Base-by-base conservation (phyloP, 2,329 filamentous ascomycete genomes). In the Raffaelea ambrosiae region DNA sequence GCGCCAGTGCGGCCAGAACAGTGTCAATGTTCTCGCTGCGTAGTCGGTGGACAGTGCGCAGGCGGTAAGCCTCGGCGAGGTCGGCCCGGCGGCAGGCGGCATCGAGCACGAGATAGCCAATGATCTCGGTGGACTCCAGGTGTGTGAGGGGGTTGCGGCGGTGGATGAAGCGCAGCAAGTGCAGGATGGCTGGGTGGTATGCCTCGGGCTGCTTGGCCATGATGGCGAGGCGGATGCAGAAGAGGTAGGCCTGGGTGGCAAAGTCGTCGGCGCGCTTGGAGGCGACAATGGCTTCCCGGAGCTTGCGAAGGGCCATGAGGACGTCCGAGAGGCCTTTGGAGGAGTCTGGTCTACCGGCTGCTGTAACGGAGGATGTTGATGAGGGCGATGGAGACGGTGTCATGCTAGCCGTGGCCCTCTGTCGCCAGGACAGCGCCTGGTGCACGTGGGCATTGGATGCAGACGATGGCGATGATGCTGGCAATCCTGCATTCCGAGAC, bases 251-350 rank as follows among this genome's bases (percentile, higher is more conserved):
- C 56, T 89, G 83, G n/a, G 86, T 81, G 1, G 91, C 83, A 65
- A 98, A 98, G 46, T 79, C 72, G 60, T 95, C 86, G 33, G 74
- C 71, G 19, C 90, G 81, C 46, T 81, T 79, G 9, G 86, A 83
- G 13, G 87, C 87, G 3, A 95, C 79, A 43, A 97, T 83, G 21
- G 84, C 90, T 69, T 98, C 93, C 48, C 93, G 82, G 29, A 98
- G 78, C 64, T 96, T 97, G 53, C 93, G 83, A 61, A 97, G 83
- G 3, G 91, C 87, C 58, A 86, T 78, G 47, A 96, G 74, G 46
- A 97, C 81, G 19, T 78, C 79, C 2, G 83, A 77, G 26, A 96
- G 75, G 54, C 86, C 81, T 55, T 79, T 77, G 48, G 22, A 38
- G 35, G 35, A 38, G 35, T 9, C 36, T 36, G 46, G 29, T 20